A percentile compares a stretch with the other conserved stretches of the same genome.
phyloP scores from a whole-genome alignment of 2,329 filamentous ascomycete species.

The Annulohypoxylon truncatum region DNA sequence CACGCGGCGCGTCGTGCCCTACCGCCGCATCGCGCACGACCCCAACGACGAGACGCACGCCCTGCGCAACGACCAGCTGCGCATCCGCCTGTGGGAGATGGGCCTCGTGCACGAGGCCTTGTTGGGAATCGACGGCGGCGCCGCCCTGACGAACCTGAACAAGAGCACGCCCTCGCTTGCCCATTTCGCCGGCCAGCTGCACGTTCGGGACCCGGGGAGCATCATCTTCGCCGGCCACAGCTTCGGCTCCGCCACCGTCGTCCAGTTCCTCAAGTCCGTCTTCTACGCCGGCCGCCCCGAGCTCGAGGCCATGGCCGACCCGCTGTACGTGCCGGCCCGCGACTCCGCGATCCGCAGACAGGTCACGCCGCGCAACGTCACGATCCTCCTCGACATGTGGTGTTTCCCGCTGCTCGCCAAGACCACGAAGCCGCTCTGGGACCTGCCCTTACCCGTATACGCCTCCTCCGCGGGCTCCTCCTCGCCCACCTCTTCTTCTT shows the following conservation, averaged over 20 bases:
- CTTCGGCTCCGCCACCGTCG: slow-evolving; percentile 79
- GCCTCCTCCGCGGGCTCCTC: slow-evolving; percentile 42
- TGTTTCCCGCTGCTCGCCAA: slow-evolving; percentile 76
- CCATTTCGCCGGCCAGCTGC: slow-evolving; percentile 70
- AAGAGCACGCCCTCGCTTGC: slow-evolving; percentile 61
- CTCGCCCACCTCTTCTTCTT: background rate
- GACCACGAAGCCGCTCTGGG: slow-evolving; percentile 71
- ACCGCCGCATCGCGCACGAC: slow-evolving; percentile 69
- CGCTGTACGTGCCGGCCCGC: slow-evolving; percentile 70
- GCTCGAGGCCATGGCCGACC: slow-evolving; percentile 60
- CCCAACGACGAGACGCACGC: slow-evolving; percentile 73
- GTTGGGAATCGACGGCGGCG: slow-evolving; percentile 71
- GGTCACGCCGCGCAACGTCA: slow-evolving; percentile 73
- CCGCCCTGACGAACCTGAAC: slow-evolving; percentile 64
- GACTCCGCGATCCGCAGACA: slow-evolving; percentile 70
- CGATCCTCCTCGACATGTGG: slow-evolving; percentile 84
- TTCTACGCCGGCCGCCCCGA: slow-evolving; percentile 70
- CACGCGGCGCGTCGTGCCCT: slow-evolving; percentile 57
- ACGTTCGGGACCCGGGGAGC: slow-evolving; percentile 76
- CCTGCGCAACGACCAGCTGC: slow-evolving; percentile 76
- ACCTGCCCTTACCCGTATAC: slow-evolving; percentile 80
- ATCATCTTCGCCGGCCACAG: slow-evolving; percentile 84
- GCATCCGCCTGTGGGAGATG: slow-evolving; percentile 82
- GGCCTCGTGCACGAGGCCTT: slow-evolving; percentile 77
- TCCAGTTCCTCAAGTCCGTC: slow-evolving; percentile 82